Base-by-base conservation (phyloP, 2,329 filamentous ascomycete genomes). In the Paecilomyces formosus region DNA sequence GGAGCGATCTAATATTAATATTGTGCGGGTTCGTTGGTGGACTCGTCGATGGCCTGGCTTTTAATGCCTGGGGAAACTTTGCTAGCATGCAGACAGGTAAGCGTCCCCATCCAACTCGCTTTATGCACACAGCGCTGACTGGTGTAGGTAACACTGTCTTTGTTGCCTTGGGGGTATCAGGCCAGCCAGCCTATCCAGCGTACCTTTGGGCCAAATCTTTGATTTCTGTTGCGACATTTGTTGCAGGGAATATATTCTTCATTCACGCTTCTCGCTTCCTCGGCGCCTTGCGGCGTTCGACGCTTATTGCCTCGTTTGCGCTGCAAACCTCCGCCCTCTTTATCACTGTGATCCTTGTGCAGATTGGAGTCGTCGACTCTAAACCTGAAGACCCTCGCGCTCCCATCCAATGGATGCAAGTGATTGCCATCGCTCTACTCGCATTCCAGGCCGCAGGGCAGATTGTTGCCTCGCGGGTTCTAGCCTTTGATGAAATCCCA, bases 161-260 rank as follows among this genome's bases (percentile, higher is more conserved):
- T 62, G 69, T 77, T 15, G 76, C 73, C 12, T 68, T 78, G 4
- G 76, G 76, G 52, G 67, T 65, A n/a, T 73, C 73, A 5, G 70
- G 72, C 9, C 74, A 77, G 60, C 76, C 75, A n/a, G 62, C 66
- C 30, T 70, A 70, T 35, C 74, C 75, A 31, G 64, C 68, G 5
- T 74, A 73, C 55, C 72, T 73, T 51, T 78, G 75, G 71, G 71
- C 73, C 60, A 78, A 78, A 61, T 75, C 74, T 3, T 68, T 78
- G 33, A 72, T 73, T 21, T 69, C 75, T n/a, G 66, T 78, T 1
- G 61, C 60, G 7, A 65, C 71, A 31, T 78, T 76, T 63, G 60
- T 76, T n/a, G 18, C 67, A 11, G 71, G 75, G 60, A 72, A 72
- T 21, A 51, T 78, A 31, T 69, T 76, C 63, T 78, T 77, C 66